Percentiles rank a stretch among this genome's conserved stretches.
phyloP scores from a whole-genome alignment of 2,329 filamentous ascomycete genomes.

The Neonectria magnoliae region DNA sequence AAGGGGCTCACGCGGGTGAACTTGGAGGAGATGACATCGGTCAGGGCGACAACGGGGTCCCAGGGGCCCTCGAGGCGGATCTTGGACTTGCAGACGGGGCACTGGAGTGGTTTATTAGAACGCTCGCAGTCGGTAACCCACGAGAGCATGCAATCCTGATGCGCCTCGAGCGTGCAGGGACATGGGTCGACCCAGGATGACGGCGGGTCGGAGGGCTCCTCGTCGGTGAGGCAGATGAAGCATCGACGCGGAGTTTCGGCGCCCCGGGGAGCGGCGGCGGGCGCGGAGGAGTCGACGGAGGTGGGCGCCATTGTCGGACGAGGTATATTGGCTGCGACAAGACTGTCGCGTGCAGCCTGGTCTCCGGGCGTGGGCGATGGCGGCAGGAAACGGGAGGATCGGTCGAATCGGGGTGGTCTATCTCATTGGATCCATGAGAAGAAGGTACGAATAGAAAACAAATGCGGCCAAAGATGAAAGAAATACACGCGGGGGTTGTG shows the following conservation, averaged over 20 bases:
- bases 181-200: slow-evolving; percentile 85
- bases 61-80: slow-evolving; percentile 81
- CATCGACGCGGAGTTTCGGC: slow-evolving; percentile 56
- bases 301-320: slow-evolving; percentile 2
- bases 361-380: not conserved
- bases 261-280: slow-evolving; percentile 12
- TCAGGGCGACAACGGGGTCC: slow-evolving; percentile 75
- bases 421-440: slow-evolving; percentile 14
- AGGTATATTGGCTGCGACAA: not conserved
- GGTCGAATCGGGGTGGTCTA: slow-evolving; percentile 5
- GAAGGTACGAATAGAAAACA: not conserved
- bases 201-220: slow-evolving; percentile 59
- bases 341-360: slow-evolving; percentile 14
- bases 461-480: not conserved
- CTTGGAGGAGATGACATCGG: slow-evolving; percentile 66
- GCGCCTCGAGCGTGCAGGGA: slow-evolving; percentile 88
- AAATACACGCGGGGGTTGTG: not conserved
- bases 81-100: slow-evolving; percentile 87
- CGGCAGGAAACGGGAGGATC: slow-evolving; percentile 24
- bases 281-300: slow-evolving; percentile 1
- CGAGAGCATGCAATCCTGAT: slow-evolving; percentile 87
- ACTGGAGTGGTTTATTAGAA: slow-evolving; percentile 73
- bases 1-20: slow-evolving; percentile 67
- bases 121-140: slow-evolving; percentile 93
- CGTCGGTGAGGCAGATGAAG: slow-evolving; percentile 71